A percentile compares a stretch with the other conserved stretches of the same genome.
Evolutionary conservation across 2,329 filamentous ascomycete species (phyloP).

Genomic region (Colletotrichum sp.): DNA sequence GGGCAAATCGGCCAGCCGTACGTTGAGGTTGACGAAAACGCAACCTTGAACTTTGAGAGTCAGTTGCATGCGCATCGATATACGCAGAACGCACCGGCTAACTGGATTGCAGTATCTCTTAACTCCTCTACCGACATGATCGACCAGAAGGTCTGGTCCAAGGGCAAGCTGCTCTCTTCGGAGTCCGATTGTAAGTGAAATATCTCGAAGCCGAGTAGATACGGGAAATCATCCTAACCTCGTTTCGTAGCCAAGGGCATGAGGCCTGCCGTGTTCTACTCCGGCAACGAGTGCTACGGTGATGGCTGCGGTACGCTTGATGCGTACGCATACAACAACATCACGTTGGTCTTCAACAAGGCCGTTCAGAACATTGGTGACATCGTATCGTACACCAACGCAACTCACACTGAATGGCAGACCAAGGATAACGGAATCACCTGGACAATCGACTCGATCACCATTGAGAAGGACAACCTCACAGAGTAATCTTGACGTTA

Average conservation of each 20-base stretch:
- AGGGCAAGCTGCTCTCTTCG: neutral
- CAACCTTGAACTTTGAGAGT: conserved; percentile 2
- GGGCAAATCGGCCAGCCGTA: conserved; percentile 7
- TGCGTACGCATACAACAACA: conserved; percentile 4
- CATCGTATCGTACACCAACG: conserved; percentile 6
- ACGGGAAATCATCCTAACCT: neutral
- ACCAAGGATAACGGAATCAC: conserved; percentile 6
- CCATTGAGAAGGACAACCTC: conserved; percentile 4
- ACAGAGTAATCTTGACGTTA: neutral
- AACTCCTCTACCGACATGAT: conserved; percentile 1
- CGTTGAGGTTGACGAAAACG: neutral
- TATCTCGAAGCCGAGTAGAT: neutral
- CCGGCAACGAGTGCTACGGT: conserved; percentile 10
- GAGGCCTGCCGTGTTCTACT: conserved; percentile 6
- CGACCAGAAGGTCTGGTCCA: conserved; percentile 2
- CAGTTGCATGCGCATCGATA: neutral
- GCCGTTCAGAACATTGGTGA: neutral
- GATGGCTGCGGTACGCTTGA: neutral
- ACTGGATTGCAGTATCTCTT: neutral
- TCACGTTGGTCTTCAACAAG: conserved; percentile 8
- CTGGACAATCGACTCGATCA: conserved; percentile 1
- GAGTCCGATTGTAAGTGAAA: neutral
- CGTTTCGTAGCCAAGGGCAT: neutral
- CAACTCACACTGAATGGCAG: conserved; percentile 1
- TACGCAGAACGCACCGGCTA: neutral